These are phyloP conservation scores for Globisporangium mamillatum DNA, from an alignment of 352 stramenopile species.

Conservation along the genomic window DNA sequence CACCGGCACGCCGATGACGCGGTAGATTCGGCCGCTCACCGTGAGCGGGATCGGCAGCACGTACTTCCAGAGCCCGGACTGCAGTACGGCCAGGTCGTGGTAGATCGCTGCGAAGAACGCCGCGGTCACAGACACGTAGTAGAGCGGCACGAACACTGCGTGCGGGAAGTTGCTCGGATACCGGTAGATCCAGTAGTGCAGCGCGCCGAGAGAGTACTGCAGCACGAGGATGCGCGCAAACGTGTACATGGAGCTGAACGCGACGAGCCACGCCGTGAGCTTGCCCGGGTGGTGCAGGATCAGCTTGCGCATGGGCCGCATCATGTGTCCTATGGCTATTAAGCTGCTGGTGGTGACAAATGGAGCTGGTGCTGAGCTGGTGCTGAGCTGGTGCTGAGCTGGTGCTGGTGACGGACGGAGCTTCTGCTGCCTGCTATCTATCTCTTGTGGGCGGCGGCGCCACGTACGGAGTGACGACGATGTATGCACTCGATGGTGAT, in stretches of 20 bases:
- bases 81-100: constrained; percentile 32
- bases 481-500: not conserved
- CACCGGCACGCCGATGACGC: constrained; percentile 62
- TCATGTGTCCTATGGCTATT: constrained; percentile 1
- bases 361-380: not conserved
- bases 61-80: constrained; percentile 53
- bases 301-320: constrained; percentile 44
- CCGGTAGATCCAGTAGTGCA: constrained; percentile 48
- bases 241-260: constrained; percentile 58
- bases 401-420: not conserved
- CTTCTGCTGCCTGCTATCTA: not conserved
- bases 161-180: constrained; percentile 60
- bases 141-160: constrained; percentile 52
- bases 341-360: not conserved
- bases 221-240: constrained; percentile 66
- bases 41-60: constrained; percentile 65
- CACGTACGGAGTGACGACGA: constrained; percentile 3
- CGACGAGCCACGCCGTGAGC: constrained; percentile 43
- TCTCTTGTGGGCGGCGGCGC: not conserved
- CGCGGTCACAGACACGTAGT: constrained; percentile 36
- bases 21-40: constrained; percentile 40
- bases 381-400: not conserved
- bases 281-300: constrained; percentile 62
- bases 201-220: constrained; percentile 43
- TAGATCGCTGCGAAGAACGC: constrained; percentile 40